phyloP scores from a whole-genome alignment of 2,329 filamentous ascomycete genomes.

The Ascochyta viciae-villosae region DNA sequence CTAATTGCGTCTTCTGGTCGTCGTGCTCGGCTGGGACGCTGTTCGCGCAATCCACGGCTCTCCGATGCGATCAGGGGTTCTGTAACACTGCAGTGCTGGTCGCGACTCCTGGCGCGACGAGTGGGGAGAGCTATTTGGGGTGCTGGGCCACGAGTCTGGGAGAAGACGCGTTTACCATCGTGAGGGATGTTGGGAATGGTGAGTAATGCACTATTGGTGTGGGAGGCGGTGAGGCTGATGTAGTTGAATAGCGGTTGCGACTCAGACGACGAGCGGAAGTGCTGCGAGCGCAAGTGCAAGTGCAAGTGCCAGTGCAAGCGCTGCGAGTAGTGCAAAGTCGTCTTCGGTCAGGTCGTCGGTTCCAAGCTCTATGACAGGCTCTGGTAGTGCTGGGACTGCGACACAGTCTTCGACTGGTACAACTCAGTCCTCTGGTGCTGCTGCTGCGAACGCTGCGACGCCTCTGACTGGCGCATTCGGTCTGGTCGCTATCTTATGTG shows the following conservation, averaged over 20 bases:
- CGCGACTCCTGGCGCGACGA: constrained; percentile 24
- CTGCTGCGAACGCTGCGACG: constrained; percentile 9
- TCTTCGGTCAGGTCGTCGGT: constrained; percentile 4
- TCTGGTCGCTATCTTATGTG: constrained; percentile 11
- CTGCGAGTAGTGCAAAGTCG: constrained; percentile 3
- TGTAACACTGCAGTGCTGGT: constrained; percentile 37
- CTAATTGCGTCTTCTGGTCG: constrained; percentile 31
- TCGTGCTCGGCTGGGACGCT: constrained; percentile 28
- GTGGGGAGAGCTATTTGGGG: constrained; percentile 25
- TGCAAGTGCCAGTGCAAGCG: background rate
- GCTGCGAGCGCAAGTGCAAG: background rate
- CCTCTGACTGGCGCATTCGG: constrained; percentile 12
- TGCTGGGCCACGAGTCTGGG: constrained; percentile 36
- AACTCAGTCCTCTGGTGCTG: constrained; percentile 6
- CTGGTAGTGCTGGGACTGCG: constrained; percentile 2
- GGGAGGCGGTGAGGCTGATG: background rate
- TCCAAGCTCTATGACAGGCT: constrained; percentile 1
- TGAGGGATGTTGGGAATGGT: constrained; percentile 17
- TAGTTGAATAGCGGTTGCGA: constrained; percentile 1
- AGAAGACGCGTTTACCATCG: constrained; percentile 16
- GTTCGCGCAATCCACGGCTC: constrained; percentile 25
- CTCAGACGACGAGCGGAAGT: background rate
- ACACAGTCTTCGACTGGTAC: constrained; percentile 12
- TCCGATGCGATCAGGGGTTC: constrained; percentile 32
- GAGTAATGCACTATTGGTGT: background rate